phyloP scores from a whole-genome alignment of 345 rosid species.

The Carallia brachiata region DNA sequence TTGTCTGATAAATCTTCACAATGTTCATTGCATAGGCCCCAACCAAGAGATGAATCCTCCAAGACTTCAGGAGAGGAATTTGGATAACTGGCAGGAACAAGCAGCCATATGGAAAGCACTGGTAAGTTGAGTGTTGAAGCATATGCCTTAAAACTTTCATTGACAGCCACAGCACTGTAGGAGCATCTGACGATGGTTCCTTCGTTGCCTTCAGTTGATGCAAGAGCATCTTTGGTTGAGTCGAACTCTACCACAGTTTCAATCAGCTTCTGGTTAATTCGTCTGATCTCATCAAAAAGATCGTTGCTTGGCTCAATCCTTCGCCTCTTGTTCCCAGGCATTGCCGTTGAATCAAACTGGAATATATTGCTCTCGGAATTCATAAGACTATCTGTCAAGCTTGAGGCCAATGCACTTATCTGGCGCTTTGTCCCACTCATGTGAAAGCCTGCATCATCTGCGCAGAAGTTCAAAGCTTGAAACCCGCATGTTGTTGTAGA shows the following conservation, averaged over 20 bases:
- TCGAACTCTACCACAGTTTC: not conserved
- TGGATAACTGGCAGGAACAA: not conserved
- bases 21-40: not conserved
- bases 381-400: not conserved
- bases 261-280: not conserved
- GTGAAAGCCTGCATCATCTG: not conserved
- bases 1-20: constrained; percentile 1
- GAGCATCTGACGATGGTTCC: constrained; percentile 2
- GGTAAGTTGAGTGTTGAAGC: not conserved
- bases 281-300: constrained; percentile 5
- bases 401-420: not conserved
- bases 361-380: not conserved
- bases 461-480: not conserved
- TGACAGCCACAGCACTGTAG: constrained; percentile 1
- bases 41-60: not conserved
- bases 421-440: not conserved
- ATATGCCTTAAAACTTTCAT: not conserved
- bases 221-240: not conserved
- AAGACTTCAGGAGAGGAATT: not conserved
- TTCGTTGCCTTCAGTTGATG: not conserved
- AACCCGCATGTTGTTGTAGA: not conserved
- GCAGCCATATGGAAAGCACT: constrained; percentile 1
- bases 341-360: constrained; percentile 1
- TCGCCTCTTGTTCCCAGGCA: not conserved
- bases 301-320: not conserved